Conservation (phyloP, 2,329 filamentous ascomycete genomes). For the Colletotrichum australisinense region DNA sequence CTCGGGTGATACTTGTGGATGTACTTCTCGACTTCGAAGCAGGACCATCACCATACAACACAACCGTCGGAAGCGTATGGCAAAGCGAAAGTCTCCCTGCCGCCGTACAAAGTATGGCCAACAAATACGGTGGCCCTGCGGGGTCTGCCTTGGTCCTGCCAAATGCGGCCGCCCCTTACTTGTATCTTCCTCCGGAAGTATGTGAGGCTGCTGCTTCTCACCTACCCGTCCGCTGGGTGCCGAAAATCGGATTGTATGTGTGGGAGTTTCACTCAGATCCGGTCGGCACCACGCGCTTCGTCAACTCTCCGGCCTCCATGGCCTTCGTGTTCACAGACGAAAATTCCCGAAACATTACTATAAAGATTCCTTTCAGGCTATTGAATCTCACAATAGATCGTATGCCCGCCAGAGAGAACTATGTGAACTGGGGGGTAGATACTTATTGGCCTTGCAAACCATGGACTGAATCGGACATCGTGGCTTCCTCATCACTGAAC, state of each 20-base stretch:
- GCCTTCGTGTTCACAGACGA: background rate
- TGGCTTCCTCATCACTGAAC: background rate
- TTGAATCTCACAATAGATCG: background rate
- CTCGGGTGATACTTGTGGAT: constrained; percentile 32
- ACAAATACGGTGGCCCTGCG: background rate
- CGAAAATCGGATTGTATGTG: background rate
- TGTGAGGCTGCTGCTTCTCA: background rate
- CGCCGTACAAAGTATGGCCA: background rate
- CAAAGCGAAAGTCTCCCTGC: background rate
- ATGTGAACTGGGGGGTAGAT: background rate
- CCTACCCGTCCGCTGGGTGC: background rate
- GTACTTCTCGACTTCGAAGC: constrained; percentile 39
- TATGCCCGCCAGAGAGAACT: background rate
- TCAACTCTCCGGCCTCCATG: constrained; percentile 3
- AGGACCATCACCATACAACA: constrained; percentile 36
- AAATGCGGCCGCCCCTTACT: background rate
- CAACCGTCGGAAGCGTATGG: constrained; percentile 18
- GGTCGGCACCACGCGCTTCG: background rate
- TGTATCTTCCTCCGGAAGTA: background rate
- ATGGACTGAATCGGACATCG: background rate
- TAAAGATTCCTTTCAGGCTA: background rate
- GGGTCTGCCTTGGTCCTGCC: background rate
- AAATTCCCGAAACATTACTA: background rate
- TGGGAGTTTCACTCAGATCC: background rate
- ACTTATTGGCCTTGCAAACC: background rate